Evolutionary conservation across 345 rosid species (phyloP), one percentile per base, ranked within the genome.

Genomic region (Combretum micranthum): DNA sequence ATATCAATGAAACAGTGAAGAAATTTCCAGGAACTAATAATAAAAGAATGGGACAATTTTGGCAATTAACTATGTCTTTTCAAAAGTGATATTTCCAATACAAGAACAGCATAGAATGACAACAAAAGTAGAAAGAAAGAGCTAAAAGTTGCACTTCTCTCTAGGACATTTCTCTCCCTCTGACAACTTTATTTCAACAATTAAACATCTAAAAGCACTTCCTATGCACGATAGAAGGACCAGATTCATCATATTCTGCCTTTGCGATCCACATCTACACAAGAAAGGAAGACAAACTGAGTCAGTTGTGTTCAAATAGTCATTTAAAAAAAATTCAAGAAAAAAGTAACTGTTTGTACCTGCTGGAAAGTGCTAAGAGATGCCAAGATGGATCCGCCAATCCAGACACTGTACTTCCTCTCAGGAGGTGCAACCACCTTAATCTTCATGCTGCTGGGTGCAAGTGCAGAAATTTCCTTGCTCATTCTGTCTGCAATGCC

Each of bases 381-480:
- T 64, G 89, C 89, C 67, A 83, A 69, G 62, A 83, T 83, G 51
- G 89, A 83, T 20, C 89, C 89, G 42, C 89, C 89, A 0, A 80
- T 83, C 86, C 89, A 83, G 17, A 83, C 89, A 70, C 84, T 80
- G 50, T 78, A 83, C 64, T 83, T 83, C 79, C 89, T 80, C 68
- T 83, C 89, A 0, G 89, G 86, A 47, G 89, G 89, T 62, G 88
- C 88, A 46, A 83, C 88, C 37, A 83, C 88, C 77, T 83, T 83
- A 52, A 79, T 79, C 77, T 82, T 82, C 88, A 83, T 83, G 69
- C 88, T 80, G 69, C 82, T 80, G 0, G 86, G 88, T 56, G 86
- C 84, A 53, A 83, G 76, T 7, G 89, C 86, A 5, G 82, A 73
- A 67, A 83, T 83, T 63, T 83, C 89, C 69, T 80, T 83, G 73